Evolutionary conservation across 1,284 basidiomycete genomes (phyloP), one percentile per base, ranked within the genome.

Genomic region (Moesziomyces parantarcticus): DNA sequence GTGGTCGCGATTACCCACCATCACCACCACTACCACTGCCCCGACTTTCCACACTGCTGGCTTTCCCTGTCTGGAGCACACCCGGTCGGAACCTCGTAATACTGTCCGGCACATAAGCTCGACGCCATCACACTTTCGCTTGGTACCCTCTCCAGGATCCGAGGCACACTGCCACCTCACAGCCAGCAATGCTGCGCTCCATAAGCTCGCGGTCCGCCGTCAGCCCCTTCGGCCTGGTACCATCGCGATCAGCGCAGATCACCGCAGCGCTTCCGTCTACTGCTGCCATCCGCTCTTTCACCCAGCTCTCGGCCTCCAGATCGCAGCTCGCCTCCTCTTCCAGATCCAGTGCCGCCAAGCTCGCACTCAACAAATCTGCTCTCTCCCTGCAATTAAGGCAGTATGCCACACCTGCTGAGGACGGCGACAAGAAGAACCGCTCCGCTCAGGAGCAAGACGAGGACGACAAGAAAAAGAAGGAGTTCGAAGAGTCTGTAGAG

Each of bases 401-500:
- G 43, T 75, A 75, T 44, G 72, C 72, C n/a, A 75, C 72, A 9
- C 66, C 66, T 22, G 58, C 66, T 11, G 72, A 74, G n/a, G 65
- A 69, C 21, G 60, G 54, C 18, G 50, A 61, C 54, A 67, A 76
- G 54, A 58, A 72, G 42, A 45, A 70, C 0, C 39, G 14, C 6
- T 46, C 55, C 3, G 29, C 55, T 21, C 61, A 67, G 53, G 58
- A 68, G 39, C 23, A 56, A 1, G 57, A 77, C 18, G 49, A 71
- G 13, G 55, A 67, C 8, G 67, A 68, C 11, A 48, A 64, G 41
- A 68, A 76, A 40, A 65, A 71, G 57, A 65, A 52, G 57, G 74
- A 76, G 16, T 77, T 78, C 26, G 68, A 75, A 21, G 69, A 78
- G 48, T 75, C 67, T 1, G 61, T 80, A 51, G 71, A 80, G 55